phyloP scores from a whole-genome alignment of 202 grass and related monocot species.

The Schoenoplectus tabernaemontani region DNA sequence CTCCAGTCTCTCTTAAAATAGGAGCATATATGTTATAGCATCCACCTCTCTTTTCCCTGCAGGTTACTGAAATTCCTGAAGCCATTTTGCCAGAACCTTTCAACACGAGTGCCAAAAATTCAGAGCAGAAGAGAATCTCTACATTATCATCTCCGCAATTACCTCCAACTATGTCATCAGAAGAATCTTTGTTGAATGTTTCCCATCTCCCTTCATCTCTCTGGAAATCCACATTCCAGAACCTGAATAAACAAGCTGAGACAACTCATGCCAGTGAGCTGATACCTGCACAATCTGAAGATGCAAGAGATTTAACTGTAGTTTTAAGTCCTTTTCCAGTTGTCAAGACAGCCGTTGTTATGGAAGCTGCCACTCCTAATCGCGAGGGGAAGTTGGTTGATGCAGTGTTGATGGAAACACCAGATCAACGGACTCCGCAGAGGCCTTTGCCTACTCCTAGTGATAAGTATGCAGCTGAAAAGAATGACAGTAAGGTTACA shows the following conservation, averaged over 20 bases:
- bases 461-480: conserved; percentile 34
- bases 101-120: conserved; percentile 28
- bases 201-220: conserved; percentile 80
- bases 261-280: conserved; percentile 28
- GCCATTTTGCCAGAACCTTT: conserved; percentile 81
- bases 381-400: neutral
- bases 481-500: conserved; percentile 44
- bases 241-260: conserved; percentile 21
- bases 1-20: neutral
- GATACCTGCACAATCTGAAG: conserved; percentile 11
- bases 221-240: conserved; percentile 53
- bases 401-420: conserved; percentile 38
- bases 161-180: conserved; percentile 22
- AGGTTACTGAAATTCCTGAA: conserved; percentile 68
- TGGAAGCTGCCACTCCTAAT: conserved; percentile 11
- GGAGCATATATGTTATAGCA: neutral
- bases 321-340: neutral
- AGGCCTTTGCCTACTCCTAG: conserved; percentile 48
- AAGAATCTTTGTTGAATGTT: conserved; percentile 35
- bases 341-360: neutral
- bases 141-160: conserved; percentile 25
- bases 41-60: conserved; percentile 12
- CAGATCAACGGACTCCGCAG: conserved; percentile 56
- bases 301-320: neutral
- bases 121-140: conserved; percentile 30